Evolutionary conservation across 148 eudicot species (phyloP).

Genomic region (Mesembryanthemum crystallinum): DNA sequence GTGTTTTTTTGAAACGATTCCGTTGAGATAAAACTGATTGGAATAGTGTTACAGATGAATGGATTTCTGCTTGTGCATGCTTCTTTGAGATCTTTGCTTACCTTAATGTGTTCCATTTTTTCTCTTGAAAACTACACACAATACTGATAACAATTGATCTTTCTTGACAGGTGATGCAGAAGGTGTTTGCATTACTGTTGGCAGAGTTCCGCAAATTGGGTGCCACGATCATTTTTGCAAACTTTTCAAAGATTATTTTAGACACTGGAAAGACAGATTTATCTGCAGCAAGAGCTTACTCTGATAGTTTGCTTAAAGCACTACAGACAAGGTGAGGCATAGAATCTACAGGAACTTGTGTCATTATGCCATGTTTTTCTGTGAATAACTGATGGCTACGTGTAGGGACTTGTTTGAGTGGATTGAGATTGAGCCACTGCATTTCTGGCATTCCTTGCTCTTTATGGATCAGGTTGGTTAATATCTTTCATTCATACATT

Average conservation of each 20-base stretch:
- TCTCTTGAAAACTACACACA: neutral
- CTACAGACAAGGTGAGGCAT: constrained; percentile 67
- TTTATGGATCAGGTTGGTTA: constrained; percentile 95
- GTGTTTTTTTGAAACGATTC: neutral
- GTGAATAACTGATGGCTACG: constrained; percentile 5
- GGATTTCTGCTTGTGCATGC: neutral
- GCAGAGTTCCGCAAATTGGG: constrained; percentile 96
- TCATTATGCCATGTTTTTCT: constrained; percentile 8
- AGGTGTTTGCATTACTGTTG: constrained; percentile 84
- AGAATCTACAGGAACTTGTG: neutral
- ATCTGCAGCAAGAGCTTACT: constrained; percentile 82
- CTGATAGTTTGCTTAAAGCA: constrained; percentile 79
- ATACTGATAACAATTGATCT: constrained; percentile 14
- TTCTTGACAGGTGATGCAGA: constrained; percentile 81
- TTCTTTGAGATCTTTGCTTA: neutral
- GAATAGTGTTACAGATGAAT: neutral
- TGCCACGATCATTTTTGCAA: constrained; percentile 81
- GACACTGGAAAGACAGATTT: constrained; percentile 92
- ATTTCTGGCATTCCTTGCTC: constrained; percentile 90
- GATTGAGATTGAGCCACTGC: constrained; percentile 88
- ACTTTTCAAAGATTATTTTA: constrained; percentile 73
- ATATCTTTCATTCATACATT: neutral
- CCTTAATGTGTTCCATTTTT: neutral
- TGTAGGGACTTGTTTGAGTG: constrained; percentile 89
- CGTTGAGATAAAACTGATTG: neutral